Percentiles rank a stretch among this genome's conserved stretches.
Evolutionary conservation across 2,329 filamentous ascomycete species (phyloP).

Genomic region (Teratosphaeria destructans): DNA sequence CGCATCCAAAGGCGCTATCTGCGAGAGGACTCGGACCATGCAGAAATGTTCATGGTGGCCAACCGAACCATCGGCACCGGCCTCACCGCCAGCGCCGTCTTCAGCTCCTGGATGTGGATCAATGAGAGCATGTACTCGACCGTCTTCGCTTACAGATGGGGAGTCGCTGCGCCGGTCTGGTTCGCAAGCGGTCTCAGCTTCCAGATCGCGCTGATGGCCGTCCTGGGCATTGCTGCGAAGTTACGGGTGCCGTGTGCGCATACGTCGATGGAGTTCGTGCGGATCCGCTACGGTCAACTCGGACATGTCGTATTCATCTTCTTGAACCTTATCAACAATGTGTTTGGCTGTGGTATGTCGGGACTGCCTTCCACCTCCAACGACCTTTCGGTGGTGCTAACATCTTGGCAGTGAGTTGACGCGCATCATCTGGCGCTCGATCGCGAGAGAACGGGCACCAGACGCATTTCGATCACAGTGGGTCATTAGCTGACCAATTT

Average conservation of each 20-base stretch:
- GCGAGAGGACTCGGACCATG: background rate
- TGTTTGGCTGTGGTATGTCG: background rate
- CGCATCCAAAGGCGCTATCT: background rate
- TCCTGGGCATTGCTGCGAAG: background rate
- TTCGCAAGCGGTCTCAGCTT: background rate
- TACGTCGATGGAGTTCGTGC: background rate
- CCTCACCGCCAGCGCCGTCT: background rate
- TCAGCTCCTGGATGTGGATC: background rate
- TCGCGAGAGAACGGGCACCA: background rate
- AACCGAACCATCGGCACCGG: background rate
- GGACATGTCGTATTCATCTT: background rate
- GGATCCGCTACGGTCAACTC: background rate
- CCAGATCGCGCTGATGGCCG: background rate
- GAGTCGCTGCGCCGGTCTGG: background rate
- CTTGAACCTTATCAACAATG: background rate
- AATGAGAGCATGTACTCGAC: background rate
- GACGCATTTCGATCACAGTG: background rate
- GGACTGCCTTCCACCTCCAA: background rate
- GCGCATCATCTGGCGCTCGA: background rate
- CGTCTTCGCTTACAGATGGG: background rate
- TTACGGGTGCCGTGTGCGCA: background rate
- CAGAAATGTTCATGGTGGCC: background rate
- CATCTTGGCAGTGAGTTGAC: background rate
- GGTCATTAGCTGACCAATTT: constrained; percentile 3
- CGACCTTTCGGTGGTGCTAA: background rate